Percentiles rank a stretch among this genome's conserved stretches.
Conservation (phyloP, 1,284 basidiomycete genomes). For the Rhodotorula sp. region DNA sequence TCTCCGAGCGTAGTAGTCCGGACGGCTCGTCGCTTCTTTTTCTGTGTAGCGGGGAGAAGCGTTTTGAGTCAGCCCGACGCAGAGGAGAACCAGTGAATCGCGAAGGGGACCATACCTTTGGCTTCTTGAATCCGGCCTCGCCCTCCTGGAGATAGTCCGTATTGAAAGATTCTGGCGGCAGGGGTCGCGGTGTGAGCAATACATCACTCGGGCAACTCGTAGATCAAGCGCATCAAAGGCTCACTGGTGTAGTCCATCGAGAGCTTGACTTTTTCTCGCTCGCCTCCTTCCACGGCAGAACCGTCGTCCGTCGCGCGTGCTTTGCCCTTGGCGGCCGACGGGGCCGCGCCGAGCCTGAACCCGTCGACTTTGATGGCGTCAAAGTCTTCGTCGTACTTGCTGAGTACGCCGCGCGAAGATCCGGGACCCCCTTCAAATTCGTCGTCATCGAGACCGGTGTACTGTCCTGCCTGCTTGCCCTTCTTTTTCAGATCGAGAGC, state of each 20-base stretch:
- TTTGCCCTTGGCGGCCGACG: conserved; percentile 36
- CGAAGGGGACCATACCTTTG: conserved; percentile 60
- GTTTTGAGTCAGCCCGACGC: conserved; percentile 7
- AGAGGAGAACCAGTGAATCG: background rate
- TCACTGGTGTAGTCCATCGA: conserved; percentile 87
- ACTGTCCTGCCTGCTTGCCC: conserved; percentile 62
- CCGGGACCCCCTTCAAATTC: conserved; percentile 31
- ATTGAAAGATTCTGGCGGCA: conserved; percentile 71
- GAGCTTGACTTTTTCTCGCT: conserved; percentile 71
- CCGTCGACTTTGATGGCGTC: conserved; percentile 54
- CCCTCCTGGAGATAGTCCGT: conserved; percentile 88
- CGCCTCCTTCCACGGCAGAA: conserved; percentile 59
- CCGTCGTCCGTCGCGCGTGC: conserved; percentile 54
- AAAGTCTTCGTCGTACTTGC: conserved; percentile 91
- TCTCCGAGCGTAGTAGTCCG: conserved; percentile 56
- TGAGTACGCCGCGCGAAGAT: conserved; percentile 70
- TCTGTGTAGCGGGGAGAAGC: conserved; percentile 54
- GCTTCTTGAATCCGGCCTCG: conserved; percentile 89
- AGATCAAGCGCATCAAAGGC: conserved; percentile 45
- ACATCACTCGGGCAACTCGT: background rate
- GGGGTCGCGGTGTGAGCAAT: too few species aligned
- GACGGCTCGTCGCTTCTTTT: conserved; percentile 83
- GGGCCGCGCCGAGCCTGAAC: conserved; percentile 38
- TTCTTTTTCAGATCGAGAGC: conserved; percentile 83
- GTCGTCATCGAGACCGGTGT: conserved; percentile 89